Conservation (phyloP, 192 early-diverging fungal species). For the Backusella psychrophila region DNA sequence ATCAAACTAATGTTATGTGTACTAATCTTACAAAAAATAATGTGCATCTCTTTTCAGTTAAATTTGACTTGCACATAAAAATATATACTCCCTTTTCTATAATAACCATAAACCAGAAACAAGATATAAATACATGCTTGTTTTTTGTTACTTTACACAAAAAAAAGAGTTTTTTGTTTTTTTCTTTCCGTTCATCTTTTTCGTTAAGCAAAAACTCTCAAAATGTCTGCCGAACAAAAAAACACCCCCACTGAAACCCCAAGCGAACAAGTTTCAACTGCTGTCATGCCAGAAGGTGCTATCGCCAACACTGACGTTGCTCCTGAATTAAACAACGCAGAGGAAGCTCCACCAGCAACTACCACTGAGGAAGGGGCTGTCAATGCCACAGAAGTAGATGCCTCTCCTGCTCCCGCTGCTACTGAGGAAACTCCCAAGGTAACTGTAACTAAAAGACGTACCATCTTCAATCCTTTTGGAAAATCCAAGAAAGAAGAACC, state of each 20-base stretch:
- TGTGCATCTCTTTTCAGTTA: background rate
- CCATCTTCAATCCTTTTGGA: constrained; percentile 15
- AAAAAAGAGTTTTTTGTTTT: background rate
- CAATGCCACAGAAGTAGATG: background rate
- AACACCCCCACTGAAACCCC: background rate
- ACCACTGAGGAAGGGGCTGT: constrained; percentile 17
- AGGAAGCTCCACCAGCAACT: constrained; percentile 3
- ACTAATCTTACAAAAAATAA: background rate
- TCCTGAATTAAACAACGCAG: constrained; percentile 12
- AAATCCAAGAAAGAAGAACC: constrained; percentile 10
- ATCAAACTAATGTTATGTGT: background rate
- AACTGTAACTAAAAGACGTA: constrained; percentile 12
- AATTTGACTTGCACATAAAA: background rate
- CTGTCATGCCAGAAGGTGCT: constrained; percentile 1
- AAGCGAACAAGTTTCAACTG: background rate
- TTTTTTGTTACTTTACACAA: constrained; percentile 4
- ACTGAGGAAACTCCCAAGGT: background rate
- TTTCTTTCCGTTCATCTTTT: background rate
- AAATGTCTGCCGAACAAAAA: background rate
- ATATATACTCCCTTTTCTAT: constrained; percentile 2
- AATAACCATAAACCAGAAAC: background rate
- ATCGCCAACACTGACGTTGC: background rate
- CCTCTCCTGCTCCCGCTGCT: background rate
- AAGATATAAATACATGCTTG: background rate
- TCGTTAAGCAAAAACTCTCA: background rate